Evolutionary conservation across 139 green algal genomes (phyloP), one percentile per base, ranked within the genome.

Genomic region (Chlamydomonas incerta): DNA sequence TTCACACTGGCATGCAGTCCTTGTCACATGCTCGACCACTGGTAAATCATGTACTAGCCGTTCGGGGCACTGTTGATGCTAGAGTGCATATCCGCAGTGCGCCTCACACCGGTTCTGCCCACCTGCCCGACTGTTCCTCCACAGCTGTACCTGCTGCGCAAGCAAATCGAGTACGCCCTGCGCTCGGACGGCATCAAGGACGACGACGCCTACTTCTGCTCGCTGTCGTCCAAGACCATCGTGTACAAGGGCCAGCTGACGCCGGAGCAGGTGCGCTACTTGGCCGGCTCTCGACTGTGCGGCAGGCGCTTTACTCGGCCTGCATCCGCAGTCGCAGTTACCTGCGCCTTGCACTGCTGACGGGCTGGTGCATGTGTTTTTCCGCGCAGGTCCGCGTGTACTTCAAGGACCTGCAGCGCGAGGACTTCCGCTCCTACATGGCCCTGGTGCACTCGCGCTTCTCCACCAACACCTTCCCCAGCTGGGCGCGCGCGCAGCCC

Each of bases 181-280:
- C 62, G 77, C 35, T 55, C n/a, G 14, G 60, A 29, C 6, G 83
- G 46, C 60, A 88, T 90, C 68, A 72, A 37, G 35, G 90, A 95
- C 57, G 91, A 98, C 57, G 96, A 99, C 82, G 93, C 90, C 87
- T 99, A 99, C 93, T 95, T 98, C 85, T 98, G 94, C 92, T 98
- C 95, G 46, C 90, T 99, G 52, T 98, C 94, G 60, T 94, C 90
- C 11, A 90, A 90, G 66, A 99, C 97, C 24, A 90, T 99, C 15
- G 95, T 99, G 55, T 99, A 99, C 94, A 99, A 99, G 93, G 97
- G 97, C 13, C 97, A 99, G 94, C 96, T 99, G 29, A 98, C 94
- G 29, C 95, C 97, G 1, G 93, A 91, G 68, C 95, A 98, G 89
- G 94, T 94, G 84, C 28, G 68, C 11, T 50, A 5, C n/a, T n/a